Conservation (phyloP, 2,329 filamentous ascomycete species). For the Westerdykella sp. region DNA sequence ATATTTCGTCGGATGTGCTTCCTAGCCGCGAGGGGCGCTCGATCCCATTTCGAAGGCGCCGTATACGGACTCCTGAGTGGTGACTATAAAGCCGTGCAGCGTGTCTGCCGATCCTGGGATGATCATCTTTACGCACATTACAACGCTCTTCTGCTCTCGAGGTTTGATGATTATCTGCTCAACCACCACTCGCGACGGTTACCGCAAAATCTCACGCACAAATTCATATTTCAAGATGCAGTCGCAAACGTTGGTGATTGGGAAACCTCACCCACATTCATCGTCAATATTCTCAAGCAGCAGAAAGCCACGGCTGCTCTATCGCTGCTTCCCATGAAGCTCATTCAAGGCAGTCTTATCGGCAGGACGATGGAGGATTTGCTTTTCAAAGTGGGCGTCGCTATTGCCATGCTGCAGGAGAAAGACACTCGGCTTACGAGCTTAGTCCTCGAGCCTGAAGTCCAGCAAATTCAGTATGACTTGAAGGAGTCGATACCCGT, state of each 20-base stretch:
- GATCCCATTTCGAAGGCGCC: conserved; percentile 74
- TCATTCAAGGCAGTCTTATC: conserved; percentile 70
- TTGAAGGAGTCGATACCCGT: conserved; percentile 12
- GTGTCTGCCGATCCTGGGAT: conserved; percentile 73
- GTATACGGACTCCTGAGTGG: conserved; percentile 89
- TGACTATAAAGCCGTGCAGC: conserved; percentile 69
- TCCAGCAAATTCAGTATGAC: conserved; percentile 11
- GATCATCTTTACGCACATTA: conserved; percentile 83
- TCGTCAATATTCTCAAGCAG: conserved; percentile 56
- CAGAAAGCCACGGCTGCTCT: conserved; percentile 53
- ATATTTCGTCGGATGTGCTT: conserved; percentile 76
- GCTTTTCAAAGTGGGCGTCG: conserved; percentile 39
- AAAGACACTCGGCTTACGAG: conserved; percentile 21
- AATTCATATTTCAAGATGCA: conserved; percentile 60
- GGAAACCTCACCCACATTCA: conserved; percentile 45
- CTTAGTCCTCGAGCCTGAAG: conserved; percentile 28
- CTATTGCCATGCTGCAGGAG: conserved; percentile 37
- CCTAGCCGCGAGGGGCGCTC: conserved; percentile 62
- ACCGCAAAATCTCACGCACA: conserved; percentile 50
- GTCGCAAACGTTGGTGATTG: conserved; percentile 56
- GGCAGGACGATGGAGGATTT: conserved; percentile 50
- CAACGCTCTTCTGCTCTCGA: conserved; percentile 73
- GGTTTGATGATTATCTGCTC: conserved; percentile 68
- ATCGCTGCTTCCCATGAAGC: conserved; percentile 61
- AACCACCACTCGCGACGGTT: conserved; percentile 49